Evolutionary conservation across 345 rosid species (phyloP), one percentile per base, ranked within the genome.

Genomic region (Pistacia vera): DNA sequence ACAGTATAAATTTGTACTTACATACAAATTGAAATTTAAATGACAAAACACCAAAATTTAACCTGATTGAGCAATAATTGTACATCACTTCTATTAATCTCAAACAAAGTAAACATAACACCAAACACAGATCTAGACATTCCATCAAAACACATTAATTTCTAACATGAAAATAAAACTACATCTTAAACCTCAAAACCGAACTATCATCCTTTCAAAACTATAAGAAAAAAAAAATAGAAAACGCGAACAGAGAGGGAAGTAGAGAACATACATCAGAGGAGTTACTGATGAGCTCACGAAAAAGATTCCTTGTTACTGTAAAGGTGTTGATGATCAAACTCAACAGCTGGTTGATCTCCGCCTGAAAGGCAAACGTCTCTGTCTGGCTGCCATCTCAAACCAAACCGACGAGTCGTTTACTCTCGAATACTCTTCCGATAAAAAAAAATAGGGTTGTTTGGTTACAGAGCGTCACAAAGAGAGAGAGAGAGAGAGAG

Each of bases 301-400:
- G 95, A 33, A 92, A 77, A 92, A 92, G 85, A 92, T 90, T 92
- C 97, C 85, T 92, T 92, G 88, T 92, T 92, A 76, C 90, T 85
- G 91, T 92, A 92, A 58, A 91, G 18, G 93, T 90, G 65, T 91
- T 91, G 85, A 91, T 91, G 88, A 91, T 89, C 75, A 90, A 81
- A 18, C 92, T 90, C 80, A 90, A 82, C 78, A 91, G 65, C 86
- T 89, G 97, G 77, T 92, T 90, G 85, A 90, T 90, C 93, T 92
- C 97, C 0, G 97, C 97, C 74, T 92, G 97, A 77, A 92, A 92
- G 18, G 97, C 95, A 44, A 92, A 92, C 75, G 97, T 92, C 80
- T 92, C 95, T 0, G 89, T 59, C 38, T 89, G 59, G 88, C 81
- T 85, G 77, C 77, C 77, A 74, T 73, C 13, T 12, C 65, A 14